Conservation (phyloP, 192 early-diverging fungal species). For the Gaertneriomyces semiglobifer region DNA sequence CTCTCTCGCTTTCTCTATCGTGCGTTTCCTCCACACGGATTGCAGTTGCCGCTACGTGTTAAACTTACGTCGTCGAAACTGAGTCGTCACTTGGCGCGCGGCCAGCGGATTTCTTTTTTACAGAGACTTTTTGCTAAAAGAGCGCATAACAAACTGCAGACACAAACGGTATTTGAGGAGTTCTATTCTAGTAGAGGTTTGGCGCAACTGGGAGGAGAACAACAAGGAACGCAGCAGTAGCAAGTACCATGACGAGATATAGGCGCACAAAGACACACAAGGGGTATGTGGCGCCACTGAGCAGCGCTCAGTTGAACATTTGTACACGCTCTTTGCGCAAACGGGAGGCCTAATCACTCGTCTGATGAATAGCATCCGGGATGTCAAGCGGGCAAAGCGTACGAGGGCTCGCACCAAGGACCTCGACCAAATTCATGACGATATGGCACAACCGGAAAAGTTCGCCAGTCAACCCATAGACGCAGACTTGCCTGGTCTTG, state of each 20-base stretch:
- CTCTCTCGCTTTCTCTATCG: no score
- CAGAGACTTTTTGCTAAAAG: no score
- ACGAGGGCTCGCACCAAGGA: constrained; percentile 86
- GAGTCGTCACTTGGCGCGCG: no score
- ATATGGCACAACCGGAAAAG: constrained; percentile 68
- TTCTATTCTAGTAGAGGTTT: no score
- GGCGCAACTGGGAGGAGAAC: no score
- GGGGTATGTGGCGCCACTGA: constrained; percentile 17
- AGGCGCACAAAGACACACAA: constrained; percentile 28
- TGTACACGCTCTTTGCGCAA: background rate
- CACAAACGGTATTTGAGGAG: no score
- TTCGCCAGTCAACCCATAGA: constrained; percentile 63
- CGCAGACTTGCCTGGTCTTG: constrained; percentile 84
- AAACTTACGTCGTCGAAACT: no score
- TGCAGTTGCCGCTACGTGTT: no score
- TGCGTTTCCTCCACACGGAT: no score
- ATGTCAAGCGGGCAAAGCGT: constrained; percentile 75
- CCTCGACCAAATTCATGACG: constrained; percentile 92
- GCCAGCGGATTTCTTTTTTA: no score
- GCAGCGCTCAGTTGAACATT: background rate
- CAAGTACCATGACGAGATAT: constrained; percentile 26
- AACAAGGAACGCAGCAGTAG: background rate
- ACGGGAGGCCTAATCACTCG: background rate
- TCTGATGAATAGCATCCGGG: constrained; percentile 54
- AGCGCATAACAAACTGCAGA: no score